Evolutionary conservation across 306 rosid species (phyloP).

Genomic region (Vigna trinervia): DNA sequence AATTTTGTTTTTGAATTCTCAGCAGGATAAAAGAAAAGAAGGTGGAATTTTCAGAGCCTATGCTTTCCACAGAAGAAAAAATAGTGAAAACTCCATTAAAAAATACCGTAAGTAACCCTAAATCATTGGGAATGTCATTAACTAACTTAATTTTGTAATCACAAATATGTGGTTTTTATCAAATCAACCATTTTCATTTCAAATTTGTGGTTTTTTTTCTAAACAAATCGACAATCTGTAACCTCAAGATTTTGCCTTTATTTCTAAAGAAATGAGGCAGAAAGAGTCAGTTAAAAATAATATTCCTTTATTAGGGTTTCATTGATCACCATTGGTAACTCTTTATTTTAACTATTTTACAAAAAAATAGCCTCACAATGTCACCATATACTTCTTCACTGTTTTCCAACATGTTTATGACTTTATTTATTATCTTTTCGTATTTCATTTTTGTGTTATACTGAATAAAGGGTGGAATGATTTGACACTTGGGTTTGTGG

Average conservation of each 20-base stretch:
- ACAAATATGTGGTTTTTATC: constrained; percentile 42
- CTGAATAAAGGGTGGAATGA: too few species aligned
- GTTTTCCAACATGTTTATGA: too few species aligned
- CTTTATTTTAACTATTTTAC: constrained; percentile 2
- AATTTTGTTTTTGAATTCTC: background rate
- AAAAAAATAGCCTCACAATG: background rate
- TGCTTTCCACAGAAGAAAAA: constrained; percentile 34
- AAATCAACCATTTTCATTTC: constrained; percentile 37
- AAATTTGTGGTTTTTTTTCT: constrained; percentile 36
- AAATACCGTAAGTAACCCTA: constrained; percentile 23
- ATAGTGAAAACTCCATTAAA: constrained; percentile 14
- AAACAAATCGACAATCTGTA: constrained; percentile 25
- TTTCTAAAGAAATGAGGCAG: constrained; percentile 16
- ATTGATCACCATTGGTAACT: constrained; percentile 6
- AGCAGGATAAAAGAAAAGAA: background rate
- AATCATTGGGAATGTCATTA: constrained; percentile 8
- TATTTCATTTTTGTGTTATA: too few species aligned
- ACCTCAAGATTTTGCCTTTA: constrained; percentile 38
- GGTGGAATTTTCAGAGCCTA: background rate
- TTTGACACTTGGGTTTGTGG: too few species aligned
- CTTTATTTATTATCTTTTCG: too few species aligned
- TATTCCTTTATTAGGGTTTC: constrained; percentile 7
- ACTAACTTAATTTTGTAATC: constrained; percentile 37
- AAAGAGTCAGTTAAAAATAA: background rate
- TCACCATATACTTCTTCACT: background rate